phyloP scores from a whole-genome alignment of 225 moss, liverwort and hornwort genomes.

The Thuidium tamariscinum region DNA sequence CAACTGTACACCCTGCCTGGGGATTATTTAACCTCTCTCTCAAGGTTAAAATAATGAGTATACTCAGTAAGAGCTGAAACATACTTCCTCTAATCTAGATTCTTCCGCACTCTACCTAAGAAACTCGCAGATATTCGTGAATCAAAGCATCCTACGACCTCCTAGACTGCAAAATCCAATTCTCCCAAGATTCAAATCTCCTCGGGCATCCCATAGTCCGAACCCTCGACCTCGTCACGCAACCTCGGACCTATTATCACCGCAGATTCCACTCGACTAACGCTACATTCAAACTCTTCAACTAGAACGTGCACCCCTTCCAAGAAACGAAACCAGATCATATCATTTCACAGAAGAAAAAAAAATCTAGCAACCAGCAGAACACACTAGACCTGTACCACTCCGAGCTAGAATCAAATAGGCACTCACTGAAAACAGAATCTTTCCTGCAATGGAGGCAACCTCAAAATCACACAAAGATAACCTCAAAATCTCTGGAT shows the following conservation, averaged over 20 bases:
- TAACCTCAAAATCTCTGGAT: not conserved
- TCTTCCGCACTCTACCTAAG: not conserved
- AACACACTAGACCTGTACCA: not conserved
- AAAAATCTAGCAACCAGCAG: not conserved
- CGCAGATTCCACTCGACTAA: no score
- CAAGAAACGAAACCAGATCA: not conserved
- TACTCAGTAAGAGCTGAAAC: not conserved
- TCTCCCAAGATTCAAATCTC: not conserved
- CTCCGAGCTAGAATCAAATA: not conserved
- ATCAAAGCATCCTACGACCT: not conserved
- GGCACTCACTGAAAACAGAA: not conserved
- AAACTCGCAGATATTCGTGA: not conserved
- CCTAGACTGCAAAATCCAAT: not conserved
- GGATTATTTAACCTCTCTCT: not conserved
- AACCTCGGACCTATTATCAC: no score
- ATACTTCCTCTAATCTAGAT: not conserved
- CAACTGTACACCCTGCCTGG: no score
- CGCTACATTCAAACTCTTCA: no score
- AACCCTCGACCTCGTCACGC: no score
- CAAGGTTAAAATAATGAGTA: not conserved
- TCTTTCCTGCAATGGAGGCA: not conserved
- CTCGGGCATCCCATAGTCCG: not conserved
- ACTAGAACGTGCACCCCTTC: not conserved
- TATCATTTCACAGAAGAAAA: not conserved
- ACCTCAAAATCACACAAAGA: not conserved